Percentiles rank a stretch among this genome's conserved stretches.
phyloP scores from a whole-genome alignment of 805 yeast species.

The Zygosaccharomyces kombuchaensis region DNA sequence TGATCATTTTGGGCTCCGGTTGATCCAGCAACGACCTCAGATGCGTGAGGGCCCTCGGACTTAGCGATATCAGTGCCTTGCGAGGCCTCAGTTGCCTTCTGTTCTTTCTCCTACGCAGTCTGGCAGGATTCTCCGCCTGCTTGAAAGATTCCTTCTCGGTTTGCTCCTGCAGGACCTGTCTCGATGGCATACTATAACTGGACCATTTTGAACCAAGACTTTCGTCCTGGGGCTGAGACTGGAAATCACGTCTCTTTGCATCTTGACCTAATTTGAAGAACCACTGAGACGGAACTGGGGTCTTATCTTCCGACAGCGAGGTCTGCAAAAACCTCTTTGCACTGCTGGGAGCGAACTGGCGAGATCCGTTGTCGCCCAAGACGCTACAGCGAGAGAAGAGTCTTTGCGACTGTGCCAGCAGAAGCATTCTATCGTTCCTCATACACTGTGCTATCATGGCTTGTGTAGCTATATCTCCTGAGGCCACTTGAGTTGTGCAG shows the following conservation, averaged over 20 bases:
- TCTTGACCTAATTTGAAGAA: conserved; percentile 6
- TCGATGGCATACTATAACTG: conserved; percentile 47
- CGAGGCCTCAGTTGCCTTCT: conserved; percentile 71
- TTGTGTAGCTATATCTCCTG: background rate
- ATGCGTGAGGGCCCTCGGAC: conserved; percentile 73
- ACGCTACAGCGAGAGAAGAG: conserved; percentile 9
- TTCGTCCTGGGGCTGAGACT: background rate
- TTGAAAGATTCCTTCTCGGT: conserved; percentile 28
- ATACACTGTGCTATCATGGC: conserved; percentile 14
- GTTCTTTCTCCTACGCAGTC: conserved; percentile 38
- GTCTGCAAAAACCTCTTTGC: conserved; percentile 16
- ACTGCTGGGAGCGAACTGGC: conserved; percentile 4
- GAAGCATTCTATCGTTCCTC: conserved; percentile 9
- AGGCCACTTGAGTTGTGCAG: background rate
- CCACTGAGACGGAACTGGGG: conserved; percentile 10
- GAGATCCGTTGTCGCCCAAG: conserved; percentile 5
- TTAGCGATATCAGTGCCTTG: conserved; percentile 81
- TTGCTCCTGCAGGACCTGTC: conserved; percentile 44
- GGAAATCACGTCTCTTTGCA: conserved; percentile 1
- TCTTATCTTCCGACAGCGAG: conserved; percentile 11
- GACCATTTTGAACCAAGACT: conserved; percentile 32
- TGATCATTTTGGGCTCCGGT: conserved; percentile 83
- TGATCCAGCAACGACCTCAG: conserved; percentile 60
- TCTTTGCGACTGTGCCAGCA: conserved; percentile 10
- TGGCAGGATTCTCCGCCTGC: conserved; percentile 15